Evolutionary conservation across 2,329 filamentous ascomycete genomes (phyloP).

Genomic region (Mycocentrospora acerina): DNA sequence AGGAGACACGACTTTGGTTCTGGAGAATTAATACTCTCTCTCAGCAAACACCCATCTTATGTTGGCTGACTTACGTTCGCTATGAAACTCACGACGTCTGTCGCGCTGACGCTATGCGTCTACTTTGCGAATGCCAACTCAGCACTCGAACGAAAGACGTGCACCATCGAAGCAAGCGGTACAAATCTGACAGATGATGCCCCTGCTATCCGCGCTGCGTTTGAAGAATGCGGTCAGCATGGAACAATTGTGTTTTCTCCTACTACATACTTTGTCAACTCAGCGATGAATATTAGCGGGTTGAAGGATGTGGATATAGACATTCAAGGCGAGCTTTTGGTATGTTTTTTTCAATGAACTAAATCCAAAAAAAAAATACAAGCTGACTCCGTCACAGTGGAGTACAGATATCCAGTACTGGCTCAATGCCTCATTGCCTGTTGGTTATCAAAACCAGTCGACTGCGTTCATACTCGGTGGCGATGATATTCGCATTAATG

Average conservation of each 20-base stretch:
- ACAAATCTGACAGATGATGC: slow-evolving; percentile 25
- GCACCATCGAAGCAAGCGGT: slow-evolving; percentile 16
- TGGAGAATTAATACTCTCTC: too few species aligned
- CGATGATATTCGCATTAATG: slow-evolving; percentile 52
- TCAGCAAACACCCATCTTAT: too few species aligned
- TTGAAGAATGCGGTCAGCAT: slow-evolving; percentile 21
- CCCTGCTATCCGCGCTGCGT: slow-evolving; percentile 29
- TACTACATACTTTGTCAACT: slow-evolving; percentile 27
- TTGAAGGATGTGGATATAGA: slow-evolving; percentile 30
- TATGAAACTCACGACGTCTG: slow-evolving; percentile 1
- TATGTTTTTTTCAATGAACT: too few species aligned
- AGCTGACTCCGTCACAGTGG: too few species aligned
- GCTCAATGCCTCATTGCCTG: slow-evolving; percentile 28
- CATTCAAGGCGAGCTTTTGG: slow-evolving; percentile 23
- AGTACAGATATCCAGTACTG: slow-evolving; percentile 29
- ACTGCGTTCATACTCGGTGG: slow-evolving; percentile 48
- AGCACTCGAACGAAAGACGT: slow-evolving; percentile 11
- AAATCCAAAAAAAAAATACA: too few species aligned
- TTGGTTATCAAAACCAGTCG: slow-evolving; percentile 38
- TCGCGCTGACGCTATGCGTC: slow-evolving; percentile 2
- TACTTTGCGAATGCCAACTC: slow-evolving; percentile 1
- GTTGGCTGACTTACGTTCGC: neutral
- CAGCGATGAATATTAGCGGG: slow-evolving; percentile 22
- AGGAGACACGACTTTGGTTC: too few species aligned
- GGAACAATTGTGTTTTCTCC: slow-evolving; percentile 23